Evolutionary conservation across 345 rosid genomes (phyloP).

Genomic region (Dovyalis caffra): DNA sequence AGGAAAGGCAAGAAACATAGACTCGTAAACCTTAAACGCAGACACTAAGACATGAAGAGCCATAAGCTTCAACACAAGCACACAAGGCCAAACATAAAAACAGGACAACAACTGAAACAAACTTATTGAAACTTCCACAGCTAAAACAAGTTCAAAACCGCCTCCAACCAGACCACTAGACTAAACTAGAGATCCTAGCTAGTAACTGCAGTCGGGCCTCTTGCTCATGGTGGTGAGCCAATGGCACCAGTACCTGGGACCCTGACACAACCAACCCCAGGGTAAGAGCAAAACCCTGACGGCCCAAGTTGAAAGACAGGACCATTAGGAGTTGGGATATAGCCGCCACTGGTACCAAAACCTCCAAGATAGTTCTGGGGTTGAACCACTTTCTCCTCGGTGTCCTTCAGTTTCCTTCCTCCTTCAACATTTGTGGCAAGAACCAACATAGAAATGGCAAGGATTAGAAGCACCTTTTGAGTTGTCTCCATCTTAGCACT

Average conservation of each 20-base stretch:
- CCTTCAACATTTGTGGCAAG: slow-evolving; percentile 17
- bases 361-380: slow-evolving; percentile 33
- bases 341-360: slow-evolving; percentile 27
- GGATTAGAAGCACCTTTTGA: slow-evolving; percentile 9
- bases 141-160: neutral
- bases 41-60: neutral
- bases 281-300: slow-evolving; percentile 30
- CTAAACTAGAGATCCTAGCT: neutral
- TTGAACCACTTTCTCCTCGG: slow-evolving; percentile 18
- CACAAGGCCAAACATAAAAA: neutral
- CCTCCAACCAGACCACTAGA: neutral
- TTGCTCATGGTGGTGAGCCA: slow-evolving; percentile 10
- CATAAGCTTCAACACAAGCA: neutral
- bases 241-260: slow-evolving; percentile 22
- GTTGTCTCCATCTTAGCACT: neutral
- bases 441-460: slow-evolving; percentile 8
- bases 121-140: neutral
- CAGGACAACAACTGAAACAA: neutral
- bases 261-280: slow-evolving; percentile 32
- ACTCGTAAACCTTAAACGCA: neutral
- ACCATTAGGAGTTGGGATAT: slow-evolving; percentile 30
- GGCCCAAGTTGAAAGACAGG: slow-evolving; percentile 26
- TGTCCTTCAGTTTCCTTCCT: slow-evolving; percentile 19
- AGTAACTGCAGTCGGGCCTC: neutral
- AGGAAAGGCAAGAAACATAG: neutral